Percentiles rank a stretch among this genome's conserved stretches.
phyloP scores from a whole-genome alignment of 805 yeast species.

The Myxozyma neotropica region DNA sequence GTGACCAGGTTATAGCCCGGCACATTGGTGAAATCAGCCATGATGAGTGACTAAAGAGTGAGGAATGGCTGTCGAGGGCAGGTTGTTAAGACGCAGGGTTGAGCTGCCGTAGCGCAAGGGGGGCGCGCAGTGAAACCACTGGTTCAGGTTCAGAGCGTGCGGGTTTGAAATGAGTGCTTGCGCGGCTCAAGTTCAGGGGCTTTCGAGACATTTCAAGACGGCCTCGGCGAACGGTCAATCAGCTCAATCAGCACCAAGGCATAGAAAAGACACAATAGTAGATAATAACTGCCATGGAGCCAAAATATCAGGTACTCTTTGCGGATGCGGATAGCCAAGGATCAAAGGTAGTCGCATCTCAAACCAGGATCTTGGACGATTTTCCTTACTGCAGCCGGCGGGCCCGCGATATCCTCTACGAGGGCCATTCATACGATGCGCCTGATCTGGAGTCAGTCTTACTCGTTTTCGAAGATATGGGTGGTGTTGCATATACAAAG shows the following conservation, averaged over 20 bases:
- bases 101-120: too few relatives aligned
- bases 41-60: not conserved
- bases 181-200: too few relatives aligned
- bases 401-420: constrained; percentile 10
- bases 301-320: constrained; percentile 1
- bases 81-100: too few relatives aligned
- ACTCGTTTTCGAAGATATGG: constrained; percentile 5
- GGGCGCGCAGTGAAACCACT: not conserved
- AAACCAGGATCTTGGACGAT: not conserved
- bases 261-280: too few relatives aligned
- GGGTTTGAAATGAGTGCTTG: too few relatives aligned
- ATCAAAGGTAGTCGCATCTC: not conserved
- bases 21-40: constrained; percentile 29
- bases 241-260: too few relatives aligned
- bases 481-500: constrained; percentile 15
- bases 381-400: not conserved
- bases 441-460: not conserved
- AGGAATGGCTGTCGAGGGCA: too few relatives aligned
- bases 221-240: too few relatives aligned
- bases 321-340: constrained; percentile 1
- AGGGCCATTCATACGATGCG: not conserved
- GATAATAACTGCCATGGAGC: too few relatives aligned
- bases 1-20: constrained; percentile 83
- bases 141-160: too few relatives aligned
- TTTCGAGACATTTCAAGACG: too few relatives aligned